Conservation (phyloP, 768 basidiomycete genomes). For the Termitomyces heimii region DNA sequence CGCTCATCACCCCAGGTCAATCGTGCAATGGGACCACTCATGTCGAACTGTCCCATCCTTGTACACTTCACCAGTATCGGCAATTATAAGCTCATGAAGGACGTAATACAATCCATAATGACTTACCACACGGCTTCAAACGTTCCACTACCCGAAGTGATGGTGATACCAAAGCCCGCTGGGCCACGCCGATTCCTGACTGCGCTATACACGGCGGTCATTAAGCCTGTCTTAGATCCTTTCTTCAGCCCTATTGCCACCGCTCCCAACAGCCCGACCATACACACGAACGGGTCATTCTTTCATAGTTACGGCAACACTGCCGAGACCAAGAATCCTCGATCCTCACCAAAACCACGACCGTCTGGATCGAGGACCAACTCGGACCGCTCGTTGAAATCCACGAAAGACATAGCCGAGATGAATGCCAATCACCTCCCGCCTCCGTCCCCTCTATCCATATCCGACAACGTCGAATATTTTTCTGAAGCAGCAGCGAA, state of each 20-base stretch:
- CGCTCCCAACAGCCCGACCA: conserved; percentile 74
- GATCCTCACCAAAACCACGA: conserved; percentile 38
- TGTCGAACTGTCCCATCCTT: conserved; percentile 45
- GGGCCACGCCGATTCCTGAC: conserved; percentile 92
- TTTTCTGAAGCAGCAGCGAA: conserved; percentile 65
- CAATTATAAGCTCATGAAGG: conserved; percentile 86
- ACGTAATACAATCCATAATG: conserved; percentile 70
- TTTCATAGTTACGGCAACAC: conserved; percentile 29
- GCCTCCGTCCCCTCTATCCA: conserved; percentile 29
- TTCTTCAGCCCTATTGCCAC: conserved; percentile 95
- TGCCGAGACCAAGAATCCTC: conserved; percentile 22
- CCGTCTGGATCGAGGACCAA: conserved; percentile 49
- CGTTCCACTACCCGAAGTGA: conserved; percentile 72
- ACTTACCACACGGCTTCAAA: conserved; percentile 36
- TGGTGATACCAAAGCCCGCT: conserved; percentile 96
- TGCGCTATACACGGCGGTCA: conserved; percentile 85
- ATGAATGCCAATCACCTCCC: conserved; percentile 26
- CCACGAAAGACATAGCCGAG: conserved; percentile 24
- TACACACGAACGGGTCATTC: conserved; percentile 35
- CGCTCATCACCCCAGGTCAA: conserved; percentile 79
- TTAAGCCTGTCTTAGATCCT: conserved; percentile 83
- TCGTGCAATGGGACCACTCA: conserved; percentile 38
- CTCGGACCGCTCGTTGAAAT: conserved; percentile 59
- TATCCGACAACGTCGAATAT: conserved; percentile 72
- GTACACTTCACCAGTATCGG: conserved; percentile 89